phyloP scores from a whole-genome alignment of 2,329 filamentous ascomycete genomes.

The Diaporthe sp. region DNA sequence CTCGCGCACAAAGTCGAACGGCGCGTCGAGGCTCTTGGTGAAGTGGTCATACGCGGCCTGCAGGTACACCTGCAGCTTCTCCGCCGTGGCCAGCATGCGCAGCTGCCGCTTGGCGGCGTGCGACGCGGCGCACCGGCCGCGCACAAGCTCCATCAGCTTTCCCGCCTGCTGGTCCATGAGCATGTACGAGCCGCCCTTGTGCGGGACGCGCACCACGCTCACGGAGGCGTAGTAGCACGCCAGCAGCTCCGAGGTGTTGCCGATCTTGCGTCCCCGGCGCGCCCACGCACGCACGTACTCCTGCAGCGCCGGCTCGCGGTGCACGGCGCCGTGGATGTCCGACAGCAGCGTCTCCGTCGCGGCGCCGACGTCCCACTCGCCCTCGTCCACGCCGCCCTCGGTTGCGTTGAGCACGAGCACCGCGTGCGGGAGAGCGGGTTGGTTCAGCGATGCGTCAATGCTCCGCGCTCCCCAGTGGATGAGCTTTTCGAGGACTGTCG shows the following conservation, averaged over 20 bases:
- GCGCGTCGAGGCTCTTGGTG: constrained; percentile 10
- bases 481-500: constrained; percentile 53
- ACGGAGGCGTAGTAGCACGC: constrained; percentile 9
- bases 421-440: constrained; percentile 67
- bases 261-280: not conserved
- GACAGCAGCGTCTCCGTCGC: constrained; percentile 6
- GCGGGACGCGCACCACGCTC: constrained; percentile 23
- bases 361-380: constrained; percentile 52
- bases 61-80: constrained; percentile 16
- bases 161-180: constrained; percentile 24
- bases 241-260: not conserved
- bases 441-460: constrained; percentile 64
- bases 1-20: constrained; percentile 23
- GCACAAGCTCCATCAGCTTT: constrained; percentile 1
- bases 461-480: constrained; percentile 62
- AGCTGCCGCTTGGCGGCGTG: constrained; percentile 9
- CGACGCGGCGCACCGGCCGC: not conserved
- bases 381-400: constrained; percentile 53
- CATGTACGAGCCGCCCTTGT: constrained; percentile 30
- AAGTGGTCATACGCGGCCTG: constrained; percentile 20
- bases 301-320: constrained; percentile 15
- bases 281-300: not conserved
- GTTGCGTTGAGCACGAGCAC: constrained; percentile 67
- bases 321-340: not conserved
- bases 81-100: constrained; percentile 14